A percentile compares a stretch with the other conserved stretches of the same genome.
Conservation (phyloP, 129 eudicot genomes). For the Centella asiatica region DNA sequence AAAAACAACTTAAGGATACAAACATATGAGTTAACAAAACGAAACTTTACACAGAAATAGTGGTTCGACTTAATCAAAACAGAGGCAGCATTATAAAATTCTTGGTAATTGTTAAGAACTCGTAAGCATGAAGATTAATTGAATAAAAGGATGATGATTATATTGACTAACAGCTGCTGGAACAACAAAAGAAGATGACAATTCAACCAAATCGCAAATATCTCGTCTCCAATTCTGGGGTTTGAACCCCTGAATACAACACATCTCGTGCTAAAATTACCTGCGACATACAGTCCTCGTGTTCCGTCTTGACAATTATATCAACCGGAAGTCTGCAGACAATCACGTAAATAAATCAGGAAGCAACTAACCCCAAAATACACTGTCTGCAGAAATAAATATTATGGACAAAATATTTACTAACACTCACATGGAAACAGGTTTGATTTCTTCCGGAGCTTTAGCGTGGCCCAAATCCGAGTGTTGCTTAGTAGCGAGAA, state of each 20-base stretch:
- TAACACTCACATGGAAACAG: constrained; percentile 10
- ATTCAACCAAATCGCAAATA: neutral
- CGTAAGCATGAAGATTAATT: too few species aligned
- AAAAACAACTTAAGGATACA: neutral
- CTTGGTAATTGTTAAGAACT: too few species aligned
- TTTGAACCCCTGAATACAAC: neutral
- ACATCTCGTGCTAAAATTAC: constrained; percentile 10
- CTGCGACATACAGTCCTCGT: constrained; percentile 17
- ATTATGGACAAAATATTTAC: neutral
- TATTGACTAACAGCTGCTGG: too few species aligned
- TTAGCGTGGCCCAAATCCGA: neutral
- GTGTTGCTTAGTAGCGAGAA: constrained; percentile 21
- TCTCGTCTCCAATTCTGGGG: too few species aligned
- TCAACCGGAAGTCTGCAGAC: constrained; percentile 22
- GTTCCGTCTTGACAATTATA: constrained; percentile 24
- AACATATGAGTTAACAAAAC: neutral
- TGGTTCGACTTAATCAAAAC: too few species aligned
- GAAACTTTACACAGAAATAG: too few species aligned
- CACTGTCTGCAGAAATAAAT: neutral
- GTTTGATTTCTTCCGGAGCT: neutral
- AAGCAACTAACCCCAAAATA: neutral
- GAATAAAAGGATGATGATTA: too few species aligned
- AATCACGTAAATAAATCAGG: neutral
- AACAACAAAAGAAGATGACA: too few species aligned
- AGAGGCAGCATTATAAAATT: too few species aligned